Conservation (phyloP, 192 early-diverging fungal species). For the Lunasporangiospora selenospora region DNA sequence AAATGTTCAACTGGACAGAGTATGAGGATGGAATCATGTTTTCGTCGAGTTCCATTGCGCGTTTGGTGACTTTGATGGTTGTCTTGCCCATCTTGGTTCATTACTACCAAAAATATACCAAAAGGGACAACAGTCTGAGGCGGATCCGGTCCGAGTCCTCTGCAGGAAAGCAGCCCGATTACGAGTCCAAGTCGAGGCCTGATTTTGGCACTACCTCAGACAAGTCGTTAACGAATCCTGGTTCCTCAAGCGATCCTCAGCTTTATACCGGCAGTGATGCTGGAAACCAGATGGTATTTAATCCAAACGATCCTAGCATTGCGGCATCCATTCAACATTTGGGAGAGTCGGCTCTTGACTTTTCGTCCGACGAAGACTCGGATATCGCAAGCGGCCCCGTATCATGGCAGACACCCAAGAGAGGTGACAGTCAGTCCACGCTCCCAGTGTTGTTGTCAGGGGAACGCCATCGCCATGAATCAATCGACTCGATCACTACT, state of each 20-base stretch:
- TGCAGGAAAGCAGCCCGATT: too few relatives aligned
- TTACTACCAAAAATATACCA: slow-evolving; percentile 29
- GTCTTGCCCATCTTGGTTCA: slow-evolving; percentile 48
- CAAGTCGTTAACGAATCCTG: too few relatives aligned
- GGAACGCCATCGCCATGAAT: too few relatives aligned
- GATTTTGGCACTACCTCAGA: too few relatives aligned
- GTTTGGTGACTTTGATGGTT: slow-evolving; percentile 37
- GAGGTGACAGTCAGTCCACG: slow-evolving; percentile 7
- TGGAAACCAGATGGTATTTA: slow-evolving; percentile 9
- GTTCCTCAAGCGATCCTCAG: too few relatives aligned
- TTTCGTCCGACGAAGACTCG: not conserved
- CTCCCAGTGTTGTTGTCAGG: too few relatives aligned
- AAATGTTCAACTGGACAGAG: slow-evolving; percentile 51
- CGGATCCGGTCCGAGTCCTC: too few relatives aligned
- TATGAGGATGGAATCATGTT: slow-evolving; percentile 55
- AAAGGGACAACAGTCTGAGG: too few relatives aligned
- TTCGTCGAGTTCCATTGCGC: slow-evolving; percentile 23
- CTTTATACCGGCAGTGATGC: too few relatives aligned
- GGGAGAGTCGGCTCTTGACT: slow-evolving; percentile 18
- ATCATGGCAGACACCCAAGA: too few relatives aligned
- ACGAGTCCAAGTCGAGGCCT: too few relatives aligned
- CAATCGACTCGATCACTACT: not conserved
- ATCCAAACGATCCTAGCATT: slow-evolving; percentile 8
- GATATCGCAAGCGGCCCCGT: slow-evolving; percentile 5
- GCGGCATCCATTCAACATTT: slow-evolving; percentile 20